Evolutionary conservation across 1,139 yeast genomes (phyloP), one percentile per base, ranked within the genome.

Genomic region (Hyphopichia wangnamkhiaoensis): DNA sequence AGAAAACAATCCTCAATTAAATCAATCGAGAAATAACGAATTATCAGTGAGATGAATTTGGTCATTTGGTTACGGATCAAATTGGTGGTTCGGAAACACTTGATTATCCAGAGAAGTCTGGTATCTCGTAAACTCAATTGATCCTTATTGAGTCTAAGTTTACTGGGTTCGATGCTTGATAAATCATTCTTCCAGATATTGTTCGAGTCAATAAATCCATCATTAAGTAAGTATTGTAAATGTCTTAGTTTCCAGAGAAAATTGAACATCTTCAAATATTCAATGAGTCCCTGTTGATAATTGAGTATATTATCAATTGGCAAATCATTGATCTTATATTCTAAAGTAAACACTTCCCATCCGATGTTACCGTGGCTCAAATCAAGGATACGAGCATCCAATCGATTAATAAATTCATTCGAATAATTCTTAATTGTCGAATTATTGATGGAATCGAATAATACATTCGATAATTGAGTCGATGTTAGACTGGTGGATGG

Each of bases 341-440:
- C 97, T 35, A 93, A 66, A 0, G 97, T 89, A 59, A 93, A 91
- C 3, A 87, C 90, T 55, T 91, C 96, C 98, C 98, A 93, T 0
- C 90, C 91, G 37, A 68, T 76, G 19, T 74, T 80, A 0, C 94
- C 94, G 49, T 83, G 57, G 19, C 58, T 54, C 29, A 83, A 65
- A 43, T 81, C 91, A 37, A 90, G 70, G 35, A 91, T 74, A 34
- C 96, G 70, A 0, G 96, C 96, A 65, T 93, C 98, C 14, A 93
- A 58, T 37, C 89, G 66, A 26, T 55, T 47, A 19, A 58, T 51
- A 32, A 51, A 56, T 17, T 52, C 52, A 1, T 6, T 12, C 10
- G 48, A 47, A 36, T 74, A 68, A 47, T 69, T 65, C 42, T 74
- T 71, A 1, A 87, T 67, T 14, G 89, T 80, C 0, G 95, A 82